phyloP scores from a whole-genome alignment of 2,329 filamentous ascomycete species.

The Ophiostoma triangulosporum region DNA sequence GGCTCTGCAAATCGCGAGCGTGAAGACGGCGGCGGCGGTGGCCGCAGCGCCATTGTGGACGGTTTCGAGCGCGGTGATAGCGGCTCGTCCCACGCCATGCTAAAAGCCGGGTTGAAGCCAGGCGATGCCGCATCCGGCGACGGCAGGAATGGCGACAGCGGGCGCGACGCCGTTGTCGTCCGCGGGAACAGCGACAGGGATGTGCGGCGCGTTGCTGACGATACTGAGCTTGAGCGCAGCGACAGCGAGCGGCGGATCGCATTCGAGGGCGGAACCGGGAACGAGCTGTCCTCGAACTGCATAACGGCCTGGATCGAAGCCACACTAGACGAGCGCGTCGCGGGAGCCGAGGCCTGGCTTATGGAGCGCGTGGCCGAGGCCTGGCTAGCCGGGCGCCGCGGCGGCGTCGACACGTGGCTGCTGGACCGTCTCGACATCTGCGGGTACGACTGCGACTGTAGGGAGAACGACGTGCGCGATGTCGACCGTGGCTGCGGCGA shows the following conservation, averaged over 20 bases:
- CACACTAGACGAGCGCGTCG: not conserved
- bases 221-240: not conserved
- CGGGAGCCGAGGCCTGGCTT: conserved; percentile 1
- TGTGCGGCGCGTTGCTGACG: not conserved
- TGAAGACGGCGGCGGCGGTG: not conserved
- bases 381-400: not conserved
- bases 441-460: not conserved
- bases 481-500: conserved; percentile 1
- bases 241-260: conserved; percentile 1
- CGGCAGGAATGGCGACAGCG: not conserved
- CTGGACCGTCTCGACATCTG: not conserved
- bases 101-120: not conserved
- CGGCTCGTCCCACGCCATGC: not conserved
- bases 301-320: conserved; percentile 6
- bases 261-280: conserved; percentile 3
- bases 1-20: not conserved
- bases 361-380: not conserved
- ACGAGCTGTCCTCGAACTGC: conserved; percentile 7
- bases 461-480: not conserved
- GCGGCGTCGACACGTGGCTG: not conserved
- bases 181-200: not conserved
- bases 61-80: conserved; percentile 3
- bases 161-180: not conserved
- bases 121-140: not conserved
- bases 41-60: not conserved